Evolutionary conservation across 148 eudicot genomes (phyloP).

Genomic region (Talinum fruticosum): DNA sequence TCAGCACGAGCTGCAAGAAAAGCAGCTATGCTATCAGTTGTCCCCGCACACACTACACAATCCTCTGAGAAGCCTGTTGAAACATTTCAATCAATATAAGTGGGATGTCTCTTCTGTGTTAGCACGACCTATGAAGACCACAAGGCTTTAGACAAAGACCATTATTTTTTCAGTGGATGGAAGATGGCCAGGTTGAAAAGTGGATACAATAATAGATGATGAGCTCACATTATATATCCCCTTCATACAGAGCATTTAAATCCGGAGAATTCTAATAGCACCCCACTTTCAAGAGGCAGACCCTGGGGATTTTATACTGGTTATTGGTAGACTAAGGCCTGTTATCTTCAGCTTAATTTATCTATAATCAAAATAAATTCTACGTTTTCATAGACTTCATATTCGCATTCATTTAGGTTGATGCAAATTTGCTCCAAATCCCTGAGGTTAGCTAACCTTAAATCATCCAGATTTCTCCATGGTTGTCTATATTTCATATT

Average conservation of each 20-base stretch:
- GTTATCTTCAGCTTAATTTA: background rate
- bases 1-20: slow-evolving; percentile 93
- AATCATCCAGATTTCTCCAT: background rate
- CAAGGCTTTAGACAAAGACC: background rate
- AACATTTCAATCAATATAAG: slow-evolving; percentile 8
- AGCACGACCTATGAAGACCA: background rate
- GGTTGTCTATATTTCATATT: background rate
- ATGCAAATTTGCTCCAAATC: background rate
- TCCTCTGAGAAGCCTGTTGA: slow-evolving; percentile 73
- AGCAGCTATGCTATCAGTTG: slow-evolving; percentile 99
- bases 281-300: background rate
- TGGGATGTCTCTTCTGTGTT: slow-evolving; percentile 6
- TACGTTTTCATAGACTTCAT: background rate
- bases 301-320: background rate
- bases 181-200: background rate
- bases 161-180: background rate
- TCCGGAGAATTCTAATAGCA: background rate
- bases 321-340: background rate
- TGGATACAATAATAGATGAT: background rate
- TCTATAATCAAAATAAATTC: background rate
- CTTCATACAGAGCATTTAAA: too few relatives aligned
- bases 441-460: background rate
- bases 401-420: background rate
- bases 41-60: slow-evolving; percentile 84
- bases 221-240: too few relatives aligned